Evolutionary conservation across 495 filamentous ascomycete genomes (phyloP), one percentile per base, ranked within the genome.

Genomic region (Choiromyces venosus): DNA sequence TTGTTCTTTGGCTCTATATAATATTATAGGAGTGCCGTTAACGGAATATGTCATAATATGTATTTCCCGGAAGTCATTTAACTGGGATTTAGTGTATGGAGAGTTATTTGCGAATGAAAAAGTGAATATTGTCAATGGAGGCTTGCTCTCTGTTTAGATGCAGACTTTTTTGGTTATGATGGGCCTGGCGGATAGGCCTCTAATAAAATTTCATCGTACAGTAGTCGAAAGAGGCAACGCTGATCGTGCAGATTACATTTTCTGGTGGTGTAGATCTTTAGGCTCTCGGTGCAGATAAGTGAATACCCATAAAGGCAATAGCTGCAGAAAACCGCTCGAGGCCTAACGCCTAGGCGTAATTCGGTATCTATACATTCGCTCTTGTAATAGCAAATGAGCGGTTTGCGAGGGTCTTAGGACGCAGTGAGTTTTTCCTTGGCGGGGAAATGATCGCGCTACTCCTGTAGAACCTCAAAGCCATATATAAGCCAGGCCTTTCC

Each of bases 371-470:
- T 18, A 33, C 25, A 14, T 14, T 29, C 16, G 3, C 25, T 16
- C 16, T 12, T 4, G 12, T 1, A 29, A 33, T 14, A 7, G 25
- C 10, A 12, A 18, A 61, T 6, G 25, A 33, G 25, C n/a, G n/a
- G n/a, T n/a, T 29, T 14, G 8, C 4, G n/a, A 29, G n/a, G n/a
- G 7, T 56, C n/a, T 33, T 33, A 33, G n/a, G n/a, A n/a, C n/a
- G n/a, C n/a, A n/a, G n/a, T n/a, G n/a, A n/a, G n/a, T n/a, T n/a
- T 61, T 61, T 61, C 52, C 52, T 61, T 61, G 25, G 52, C 25
- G n/a, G 52, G 25, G 52, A 18, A 61, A 33, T 61, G 52, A 33
- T 61, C 25, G 12, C 12, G 10, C 52, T 52, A 33, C 25, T 9
- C 25, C 33, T 61, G 52, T 61, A 29, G 12, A 61, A 61, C 52